Evolutionary conservation across 257 asterid genomes (phyloP), one percentile per base, ranked within the genome.

Genomic region (Apocynum venetum): DNA sequence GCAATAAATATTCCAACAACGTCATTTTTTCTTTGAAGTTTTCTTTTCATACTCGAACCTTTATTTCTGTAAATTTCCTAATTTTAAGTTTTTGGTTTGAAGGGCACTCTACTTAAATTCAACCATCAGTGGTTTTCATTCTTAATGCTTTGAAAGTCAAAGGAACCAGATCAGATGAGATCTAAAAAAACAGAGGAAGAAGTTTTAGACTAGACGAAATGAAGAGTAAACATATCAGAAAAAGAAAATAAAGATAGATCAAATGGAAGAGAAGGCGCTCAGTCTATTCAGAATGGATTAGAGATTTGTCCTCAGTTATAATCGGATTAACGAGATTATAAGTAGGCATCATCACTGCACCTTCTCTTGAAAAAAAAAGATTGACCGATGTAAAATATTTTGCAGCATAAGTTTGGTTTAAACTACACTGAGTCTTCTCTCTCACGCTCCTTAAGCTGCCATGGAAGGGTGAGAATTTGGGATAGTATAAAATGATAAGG

Each of bases 281-380:
- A 82, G 86, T 63, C 20, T 51, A 67, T 1, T 49, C 14, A 64
- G 86, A 85, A 82, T 85, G 88, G 88, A 76, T 79, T 40, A 55
- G 68, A 79, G 1, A 47, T 56, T 79, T 72, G 51, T 83, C 86
- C 86, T 83, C 86, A 83, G 59, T 13, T 47, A 64, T 49, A 52
- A 76, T 83, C 83, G 77, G 86, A 83, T 83, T 83, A 83, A 83
- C 86, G 86, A 83, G 86, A 83, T 83, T 69, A 63, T 48, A 25
- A 66, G 40, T 77, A 9, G 2, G 47, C 63, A 71, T 76, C 86
- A 83, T 83, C 86, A 79, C 52, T 4, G 86, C 86, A 64, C 81
- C 86, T 48, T 72, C 80, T 70, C 67, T 63, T 17, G 3, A 40
- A 6, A 64, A 36, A 36, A 3, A 13, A 38, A 14, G 35, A 63